Base-by-base conservation (phyloP, 352 stramenopile species). In the Globisporangium barbulae region DNA sequence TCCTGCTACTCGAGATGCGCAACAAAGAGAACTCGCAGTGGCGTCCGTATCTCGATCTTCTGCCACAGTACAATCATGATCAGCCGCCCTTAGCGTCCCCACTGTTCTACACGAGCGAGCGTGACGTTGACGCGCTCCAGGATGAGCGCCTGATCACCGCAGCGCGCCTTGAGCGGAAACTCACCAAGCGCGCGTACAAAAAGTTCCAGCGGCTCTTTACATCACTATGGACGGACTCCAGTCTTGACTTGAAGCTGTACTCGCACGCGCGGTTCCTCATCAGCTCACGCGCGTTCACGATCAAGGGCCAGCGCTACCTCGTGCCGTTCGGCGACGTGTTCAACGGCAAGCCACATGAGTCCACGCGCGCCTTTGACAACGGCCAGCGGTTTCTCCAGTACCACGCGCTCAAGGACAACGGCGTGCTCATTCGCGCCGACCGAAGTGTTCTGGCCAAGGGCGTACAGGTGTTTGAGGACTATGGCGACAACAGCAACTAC, bases 401-500 rank as follows among this genome's bases (percentile, higher is more conserved):
- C 33, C 85, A 92, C 54, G 56, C 69, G 50, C 64, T 92, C 8
- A 54, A 73, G 1, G 41, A 59, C 22, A 33, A 57, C n/a, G 75
- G 71, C 5, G 84, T 93, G 65, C 63, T 66, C 3, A 78, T 97
- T n/a, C 70, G 69, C 22, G 83, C 87, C 6, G 91, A 97, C 65
- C 84, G 90, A 13, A 17, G 57, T 0, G 78, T 72, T 5, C 25
- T 9, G 0, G 52, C 28, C 2, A 45, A 45, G 0, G 63, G 58
- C 9, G 41, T 69, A 2, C 91, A 98, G 61, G 67, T 98, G 6
- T 93, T 97, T 59, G 94, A 98, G 76, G 93, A 98, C 73, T 99
- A 99, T 47, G 93, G 93, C n/a, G 91, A 97, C 78, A 97, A 97
- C 64, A 83, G 85, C 74, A 98, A 97, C 63, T 91, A 90, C 69